These are phyloP conservation scores for Microbotryomycetes sp. DNA, from an alignment of 1,284 basidiomycete species.

Conservation along the genomic window DNA sequence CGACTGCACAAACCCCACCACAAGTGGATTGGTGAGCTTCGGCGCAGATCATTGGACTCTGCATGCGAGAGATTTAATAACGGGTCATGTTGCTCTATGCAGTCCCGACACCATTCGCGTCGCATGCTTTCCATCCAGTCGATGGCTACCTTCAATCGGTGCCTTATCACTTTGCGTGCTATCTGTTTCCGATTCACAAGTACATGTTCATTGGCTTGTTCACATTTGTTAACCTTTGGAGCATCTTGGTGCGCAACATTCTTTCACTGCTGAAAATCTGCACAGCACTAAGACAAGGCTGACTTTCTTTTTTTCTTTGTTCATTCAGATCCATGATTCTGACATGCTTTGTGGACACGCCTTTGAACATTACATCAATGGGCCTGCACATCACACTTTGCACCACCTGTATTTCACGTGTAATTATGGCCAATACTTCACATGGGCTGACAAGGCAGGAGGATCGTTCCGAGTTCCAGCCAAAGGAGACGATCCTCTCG, in stretches of 20 bases:
- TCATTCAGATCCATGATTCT: slow-evolving; percentile 84
- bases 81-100: slow-evolving; percentile 25
- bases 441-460: slow-evolving; percentile 79
- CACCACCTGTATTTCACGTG: slow-evolving; percentile 37
- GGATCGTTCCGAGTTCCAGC: slow-evolving; percentile 83
- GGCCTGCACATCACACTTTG: slow-evolving; percentile 82
- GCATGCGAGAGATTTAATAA: background rate
- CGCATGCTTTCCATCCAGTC: slow-evolving; percentile 93
- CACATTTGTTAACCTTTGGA: slow-evolving; percentile 85
- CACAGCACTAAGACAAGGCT: too few relatives aligned
- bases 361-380: slow-evolving; percentile 88
- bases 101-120: slow-evolving; percentile 96
- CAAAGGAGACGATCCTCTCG: slow-evolving; percentile 74
- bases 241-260: slow-evolving; percentile 64
- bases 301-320: background rate
- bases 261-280: background rate
- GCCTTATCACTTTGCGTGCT: slow-evolving; percentile 91
- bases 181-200: slow-evolving; percentile 85
- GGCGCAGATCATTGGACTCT: background rate
- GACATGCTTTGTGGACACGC: slow-evolving; percentile 96
- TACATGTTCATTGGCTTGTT: slow-evolving; percentile 69
- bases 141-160: slow-evolving; percentile 92
- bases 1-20: slow-evolving; percentile 67
- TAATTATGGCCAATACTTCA: slow-evolving; percentile 66
- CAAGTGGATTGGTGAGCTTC: slow-evolving; percentile 83